Base-by-base conservation (phyloP, 768 basidiomycete genomes). In the Phanerochaete carnosa region DNA sequence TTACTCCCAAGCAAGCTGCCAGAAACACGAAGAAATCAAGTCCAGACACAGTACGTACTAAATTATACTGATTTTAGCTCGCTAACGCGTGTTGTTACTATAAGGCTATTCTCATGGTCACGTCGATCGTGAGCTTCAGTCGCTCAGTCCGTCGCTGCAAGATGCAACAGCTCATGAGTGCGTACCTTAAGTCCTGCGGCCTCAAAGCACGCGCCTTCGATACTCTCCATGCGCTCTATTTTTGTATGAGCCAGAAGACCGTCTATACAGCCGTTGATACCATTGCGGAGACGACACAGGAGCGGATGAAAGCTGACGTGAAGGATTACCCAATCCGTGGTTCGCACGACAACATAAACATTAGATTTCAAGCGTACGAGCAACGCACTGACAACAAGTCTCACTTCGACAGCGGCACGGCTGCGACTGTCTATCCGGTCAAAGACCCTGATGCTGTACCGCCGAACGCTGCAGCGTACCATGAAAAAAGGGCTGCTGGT, bases 191-290 rank as follows among this genome's bases (percentile, higher is more conserved):
- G 57, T 71, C 73, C 28, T 68, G 72, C 47, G 77, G 77, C 0
- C 51, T 75, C 1, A 70, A 74, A 39, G 74, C 79, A 2, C 73
- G 74, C 45, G 75, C 66, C 0, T 74, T 77, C 56, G 75, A 79
- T 55, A 72, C 74, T 0, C 63, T 79, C 0, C 73, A 75, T 64
- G 69, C 73, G 8, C 59, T 77, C 25, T 74, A 69, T 2, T 59
- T 80, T 25, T 73, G 72, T 0, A 77, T 79, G 77, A 77, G 74
- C 57, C 74, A 77, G 61, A 74, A 74, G 51, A 77, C 76, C 76
- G 58, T 63, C 11, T 63, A 67, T 58, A 0, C 62, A 61, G 58
- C 33, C 7, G 2, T 66, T 45, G 29, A 56, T 0, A 37, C 12
- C 2, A 23, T 66, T 13, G 23, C 62, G 1, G 30, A 52, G 12